Base-by-base conservation (phyloP, 352 stramenopile species). In the Globisporangium lucens region DNA sequence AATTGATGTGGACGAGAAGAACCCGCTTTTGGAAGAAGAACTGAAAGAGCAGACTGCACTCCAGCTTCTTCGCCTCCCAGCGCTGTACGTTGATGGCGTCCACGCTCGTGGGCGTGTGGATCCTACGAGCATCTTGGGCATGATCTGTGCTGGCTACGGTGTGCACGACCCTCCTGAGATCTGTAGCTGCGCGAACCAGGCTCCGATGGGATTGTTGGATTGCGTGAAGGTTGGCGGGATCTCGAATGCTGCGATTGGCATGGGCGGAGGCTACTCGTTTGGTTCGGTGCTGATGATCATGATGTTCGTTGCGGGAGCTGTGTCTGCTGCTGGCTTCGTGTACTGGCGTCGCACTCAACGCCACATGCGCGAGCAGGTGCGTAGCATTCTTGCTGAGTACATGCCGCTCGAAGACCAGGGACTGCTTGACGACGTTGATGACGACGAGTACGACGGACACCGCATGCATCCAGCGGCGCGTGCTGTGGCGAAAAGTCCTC, bases 321-420 rank as follows among this genome's bases (percentile, higher is more conserved):
- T 98, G 53, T 77, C 79, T 67, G 71, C 76, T 20, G 80, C 90
- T 59, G 89, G 88, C 0, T 89, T 94, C 69, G 89, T 95, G 51
- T 97, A 98, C 78, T 98, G 89, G 75, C 91, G 93, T 43, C 89
- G 89, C 73, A 98, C 90, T 15, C 87, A 97, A 71, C 87, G 86
- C 56, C 89, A 98, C 73, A 98, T 99, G 96, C 91, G 93, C 67
- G 91, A 97, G 56, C 94, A 99, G 73, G 94, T 99, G 55, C 89
- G 92, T 67, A 97, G 93, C 56, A 99, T 99, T 64, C 73, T 99
- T 67, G 94, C 96, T 22, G 94, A 99, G 78, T 99, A 99, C 80
- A 98, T 99, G 94, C 96, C 96, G 51, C 72, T 98, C 27, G 93
- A 98, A 67, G 89, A 97, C 68, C 86, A 95, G 67, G 75, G 65